phyloP scores from a whole-genome alignment of 495 filamentous ascomycete genomes.

The Durotheca rogersii region DNA sequence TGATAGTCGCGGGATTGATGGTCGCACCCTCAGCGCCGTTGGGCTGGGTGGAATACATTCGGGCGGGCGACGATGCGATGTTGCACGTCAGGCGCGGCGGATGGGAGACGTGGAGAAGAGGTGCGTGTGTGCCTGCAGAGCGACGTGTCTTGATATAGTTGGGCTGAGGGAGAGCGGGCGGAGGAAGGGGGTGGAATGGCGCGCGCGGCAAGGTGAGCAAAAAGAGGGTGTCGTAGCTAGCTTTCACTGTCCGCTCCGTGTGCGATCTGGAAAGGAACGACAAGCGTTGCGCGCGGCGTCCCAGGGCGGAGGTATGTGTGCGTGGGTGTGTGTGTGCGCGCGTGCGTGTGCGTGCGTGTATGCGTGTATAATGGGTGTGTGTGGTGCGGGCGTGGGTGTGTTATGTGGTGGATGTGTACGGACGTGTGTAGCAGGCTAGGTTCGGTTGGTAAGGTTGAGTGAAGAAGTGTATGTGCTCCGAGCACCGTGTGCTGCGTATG shows the following conservation, averaged over 20 bases:
- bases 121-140: conserved; percentile 49
- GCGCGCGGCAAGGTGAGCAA: conserved; percentile 42
- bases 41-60: conserved; percentile 58
- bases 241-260: no score
- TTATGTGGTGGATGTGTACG: no score
- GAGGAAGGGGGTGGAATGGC: conserved; percentile 45
- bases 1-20: conserved; percentile 58
- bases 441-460: no score
- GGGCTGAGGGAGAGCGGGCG: conserved; percentile 40
- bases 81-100: conserved; percentile 38
- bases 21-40: conserved; percentile 58
- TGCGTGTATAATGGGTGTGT: no score
- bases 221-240: conserved; percentile 30
- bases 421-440: no score
- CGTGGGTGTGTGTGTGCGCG: no score
- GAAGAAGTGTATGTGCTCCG: conserved; percentile 24
- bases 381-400: no score
- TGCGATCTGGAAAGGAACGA: conserved; percentile 33
- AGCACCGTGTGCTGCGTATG: no score
- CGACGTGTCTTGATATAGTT: conserved; percentile 61
- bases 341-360: no score
- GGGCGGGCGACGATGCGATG: conserved; percentile 40
- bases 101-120: conserved; percentile 40
- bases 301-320: no score
- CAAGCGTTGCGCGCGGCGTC: no score